A percentile compares a stretch with the other conserved stretches of the same genome.
phyloP scores from a whole-genome alignment of 495 filamentous ascomycete genomes.

The Sabuloglossum arenarium region DNA sequence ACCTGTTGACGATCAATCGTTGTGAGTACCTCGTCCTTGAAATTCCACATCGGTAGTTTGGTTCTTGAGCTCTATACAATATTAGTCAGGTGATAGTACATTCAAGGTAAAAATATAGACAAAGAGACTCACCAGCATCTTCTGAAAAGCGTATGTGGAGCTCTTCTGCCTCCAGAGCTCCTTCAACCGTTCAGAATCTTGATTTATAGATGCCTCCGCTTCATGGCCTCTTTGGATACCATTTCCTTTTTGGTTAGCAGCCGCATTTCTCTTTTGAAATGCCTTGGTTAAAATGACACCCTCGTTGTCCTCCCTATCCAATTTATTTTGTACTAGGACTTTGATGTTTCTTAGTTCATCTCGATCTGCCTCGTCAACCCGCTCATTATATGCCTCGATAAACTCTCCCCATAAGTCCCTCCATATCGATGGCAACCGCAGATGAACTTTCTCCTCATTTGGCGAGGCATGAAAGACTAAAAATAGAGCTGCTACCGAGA shows the following conservation, averaged over 20 bases:
- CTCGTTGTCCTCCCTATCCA: slow-evolving; percentile 40
- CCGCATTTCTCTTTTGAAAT: slow-evolving; percentile 40
- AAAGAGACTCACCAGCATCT: slow-evolving; percentile 25
- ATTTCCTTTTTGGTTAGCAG: slow-evolving; percentile 23
- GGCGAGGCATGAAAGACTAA: slow-evolving; percentile 50
- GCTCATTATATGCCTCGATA: slow-evolving; percentile 41
- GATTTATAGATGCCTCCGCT: slow-evolving; percentile 10
- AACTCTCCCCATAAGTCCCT: slow-evolving; percentile 74
- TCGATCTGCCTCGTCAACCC: slow-evolving; percentile 48
- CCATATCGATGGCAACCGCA: slow-evolving; percentile 61
- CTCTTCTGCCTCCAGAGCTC: slow-evolving; percentile 52
- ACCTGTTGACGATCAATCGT: slow-evolving; percentile 58
- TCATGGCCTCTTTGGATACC: slow-evolving; percentile 15
- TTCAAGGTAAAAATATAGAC: slow-evolving; percentile 3
- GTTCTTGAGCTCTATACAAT: slow-evolving; percentile 33
- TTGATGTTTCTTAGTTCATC: slow-evolving; percentile 36
- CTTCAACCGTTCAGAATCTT: slow-evolving; percentile 27
- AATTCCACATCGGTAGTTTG: slow-evolving; percentile 76
- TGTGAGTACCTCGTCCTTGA: slow-evolving; percentile 50
- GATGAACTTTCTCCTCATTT: slow-evolving; percentile 68
- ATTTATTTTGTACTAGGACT: slow-evolving; percentile 33
- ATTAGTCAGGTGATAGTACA: slow-evolving; percentile 21
- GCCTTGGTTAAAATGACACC: slow-evolving; percentile 52
- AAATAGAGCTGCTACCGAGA: slow-evolving; percentile 66
- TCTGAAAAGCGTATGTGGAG: slow-evolving; percentile 34